Percentiles rank a stretch among this genome's conserved stretches.
These are phyloP conservation scores for Pythium monospermum DNA, from an alignment of 352 stramenopile genomes.

Conservation along the genomic window DNA sequence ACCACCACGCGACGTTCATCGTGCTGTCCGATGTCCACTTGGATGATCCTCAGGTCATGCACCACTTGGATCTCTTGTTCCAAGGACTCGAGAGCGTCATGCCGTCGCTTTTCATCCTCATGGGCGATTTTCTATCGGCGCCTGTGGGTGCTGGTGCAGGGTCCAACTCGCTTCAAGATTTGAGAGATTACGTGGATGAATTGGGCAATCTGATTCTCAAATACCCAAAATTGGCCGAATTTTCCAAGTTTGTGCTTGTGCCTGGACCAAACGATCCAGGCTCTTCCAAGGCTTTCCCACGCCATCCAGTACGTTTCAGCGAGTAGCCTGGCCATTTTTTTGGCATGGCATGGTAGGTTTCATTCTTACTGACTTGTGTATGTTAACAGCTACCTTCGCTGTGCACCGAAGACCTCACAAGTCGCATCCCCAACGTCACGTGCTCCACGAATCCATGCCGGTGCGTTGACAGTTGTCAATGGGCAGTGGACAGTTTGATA, in stretches of 20 bases:
- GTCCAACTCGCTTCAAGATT: constrained; percentile 67
- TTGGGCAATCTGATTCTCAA: constrained; percentile 88
- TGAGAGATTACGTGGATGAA: constrained; percentile 87
- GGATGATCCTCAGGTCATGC: constrained; percentile 88
- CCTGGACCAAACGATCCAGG: constrained; percentile 90
- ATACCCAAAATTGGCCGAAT: constrained; percentile 71
- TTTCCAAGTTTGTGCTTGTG: constrained; percentile 89
- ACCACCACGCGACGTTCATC: constrained; percentile 89
- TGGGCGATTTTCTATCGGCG: constrained; percentile 91
- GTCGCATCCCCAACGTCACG: constrained; percentile 64
- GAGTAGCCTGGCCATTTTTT: too few relatives aligned
- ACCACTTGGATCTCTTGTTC: constrained; percentile 88
- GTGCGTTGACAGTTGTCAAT: constrained; percentile 5
- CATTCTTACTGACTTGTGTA: too few relatives aligned
- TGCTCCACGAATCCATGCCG: constrained; percentile 92
- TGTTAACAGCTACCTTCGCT: constrained; percentile 62
- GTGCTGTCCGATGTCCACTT: constrained; percentile 92
- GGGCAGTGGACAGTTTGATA: neutral
- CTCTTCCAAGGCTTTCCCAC: constrained; percentile 72
- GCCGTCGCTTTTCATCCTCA: constrained; percentile 89
- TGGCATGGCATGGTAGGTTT: too few relatives aligned
- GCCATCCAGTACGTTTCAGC: constrained; percentile 48
- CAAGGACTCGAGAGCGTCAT: constrained; percentile 74
- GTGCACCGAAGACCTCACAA: constrained; percentile 67
- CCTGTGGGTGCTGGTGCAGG: constrained; percentile 65